Base-by-base conservation (phyloP, 2,329 filamentous ascomycete species). In the Arachnopeziza araneosa region DNA sequence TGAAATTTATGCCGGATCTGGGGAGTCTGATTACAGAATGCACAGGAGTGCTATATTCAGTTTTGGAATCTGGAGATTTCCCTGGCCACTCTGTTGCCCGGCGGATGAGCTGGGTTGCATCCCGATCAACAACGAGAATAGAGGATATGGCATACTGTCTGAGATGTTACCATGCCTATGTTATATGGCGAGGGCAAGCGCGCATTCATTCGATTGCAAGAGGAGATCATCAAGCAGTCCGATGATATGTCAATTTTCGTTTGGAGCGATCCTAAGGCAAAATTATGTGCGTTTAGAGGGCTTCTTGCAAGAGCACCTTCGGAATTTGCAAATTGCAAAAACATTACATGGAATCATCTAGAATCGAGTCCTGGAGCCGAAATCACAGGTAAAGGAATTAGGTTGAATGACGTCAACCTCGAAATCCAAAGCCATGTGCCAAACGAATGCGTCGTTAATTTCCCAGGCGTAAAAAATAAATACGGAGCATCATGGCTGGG, bases 71-170 rank as follows among this genome's bases (percentile, higher is more conserved):
- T 19, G 32, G 36, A 23, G 50, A 50, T 12, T 44, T 57, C 9
- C 24, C 51, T 44, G 17, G n/a, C 14, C 8, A 22, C 5, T 49
- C 53, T 9, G 22, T 76, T 36, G 75, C 75, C 0, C 71, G 74
- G 36, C 66, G 71, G 0, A 77, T 79, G 74, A 74, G 73, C 0
- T 78, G 76, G 76, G 76, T 76, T 1, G 67, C 75, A 0, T 55
- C 66, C 2, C 69, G 77, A 0, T 24, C 64, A 1, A 77, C 76
- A 0, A 72, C 70, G 0, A 63, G 74, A 2, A 12, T 48, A 12
- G 77, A 80, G 51, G 78, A 79, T 50, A 68, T 71, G 19, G 75
- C 77, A 0, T 80, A 79, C 48, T 77, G 71, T 14, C 66, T 80
- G 0, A 60, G 68, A 68, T 1, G 69, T 79, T n/a, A 73, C 75